Conservation (phyloP, 2,329 filamentous ascomycete species). For the Podosphaera aphanis region DNA sequence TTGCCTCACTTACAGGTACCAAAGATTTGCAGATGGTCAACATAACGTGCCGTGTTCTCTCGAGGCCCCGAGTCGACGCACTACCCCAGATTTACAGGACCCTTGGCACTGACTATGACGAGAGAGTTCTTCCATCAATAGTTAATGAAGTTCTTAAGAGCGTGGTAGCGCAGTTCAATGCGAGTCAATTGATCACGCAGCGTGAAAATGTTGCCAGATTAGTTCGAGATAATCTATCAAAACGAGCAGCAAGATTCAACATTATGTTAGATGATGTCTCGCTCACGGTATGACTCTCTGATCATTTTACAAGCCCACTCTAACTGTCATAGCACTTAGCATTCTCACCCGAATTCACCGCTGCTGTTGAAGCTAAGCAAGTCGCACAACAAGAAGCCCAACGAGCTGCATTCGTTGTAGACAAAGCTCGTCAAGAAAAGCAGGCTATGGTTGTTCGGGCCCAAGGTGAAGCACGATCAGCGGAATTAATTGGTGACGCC, state of each 20-base stretch:
- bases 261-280: conserved; percentile 95
- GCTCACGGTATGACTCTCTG: conserved; percentile 45
- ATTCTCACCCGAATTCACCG: conserved; percentile 52
- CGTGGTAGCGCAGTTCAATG: conserved; percentile 97
- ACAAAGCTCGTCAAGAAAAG: conserved; percentile 98
- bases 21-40: conserved; percentile 99
- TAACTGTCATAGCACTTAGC: conserved; percentile 32
- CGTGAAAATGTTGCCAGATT: conserved; percentile 85
- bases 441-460: conserved; percentile 96
- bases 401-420: conserved; percentile 86
- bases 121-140: conserved; percentile 87
- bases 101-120: conserved; percentile 85
- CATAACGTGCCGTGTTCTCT: conserved; percentile 98
- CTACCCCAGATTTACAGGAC: conserved; percentile 95
- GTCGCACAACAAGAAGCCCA: conserved; percentile 82
- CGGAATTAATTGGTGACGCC: conserved; percentile 91
- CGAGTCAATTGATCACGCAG: conserved; percentile 93
- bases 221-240: conserved; percentile 78
- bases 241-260: conserved; percentile 85
- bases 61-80: conserved; percentile 63
- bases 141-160: conserved; percentile 98
- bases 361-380: conserved; percentile 50
- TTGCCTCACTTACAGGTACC: conserved; percentile 88
- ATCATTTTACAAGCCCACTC: not conserved
- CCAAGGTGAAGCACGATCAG: conserved; percentile 94